Conservation (phyloP, 1,284 basidiomycete genomes). For the Xerocomus nothofagi region DNA sequence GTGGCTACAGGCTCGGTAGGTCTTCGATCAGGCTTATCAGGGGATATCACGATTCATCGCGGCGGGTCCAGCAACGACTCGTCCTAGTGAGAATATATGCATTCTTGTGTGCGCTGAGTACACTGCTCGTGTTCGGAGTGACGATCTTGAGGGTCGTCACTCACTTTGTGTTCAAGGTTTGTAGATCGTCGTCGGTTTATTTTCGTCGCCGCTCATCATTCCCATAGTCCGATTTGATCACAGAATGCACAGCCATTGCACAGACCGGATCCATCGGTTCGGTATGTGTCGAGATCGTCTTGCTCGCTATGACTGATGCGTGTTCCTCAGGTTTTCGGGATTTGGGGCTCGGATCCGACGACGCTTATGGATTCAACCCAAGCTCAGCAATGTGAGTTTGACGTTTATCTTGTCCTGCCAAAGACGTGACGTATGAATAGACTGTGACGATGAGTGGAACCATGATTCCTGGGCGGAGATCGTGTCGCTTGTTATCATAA, state of each 20-base stretch:
- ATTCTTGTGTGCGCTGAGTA: conserved; percentile 50
- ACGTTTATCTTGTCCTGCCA: not conserved
- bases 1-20: conserved; percentile 55
- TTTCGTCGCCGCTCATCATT: conserved; percentile 16
- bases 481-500: conserved; percentile 16
- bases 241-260: conserved; percentile 24
- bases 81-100: conserved; percentile 56
- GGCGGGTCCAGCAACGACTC: conserved; percentile 54
- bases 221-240: conserved; percentile 33
- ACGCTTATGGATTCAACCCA: conserved; percentile 2
- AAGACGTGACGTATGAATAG: conserved; percentile 13
- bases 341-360: conserved; percentile 26
- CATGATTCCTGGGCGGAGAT: conserved; percentile 35
- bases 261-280: conserved; percentile 18
- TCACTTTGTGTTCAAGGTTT: conserved; percentile 71
- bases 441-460: conserved; percentile 40
- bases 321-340: conserved; percentile 27
- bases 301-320: conserved; percentile 9
- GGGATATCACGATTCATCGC: not conserved
- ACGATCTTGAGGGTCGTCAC: conserved; percentile 58
- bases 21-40: conserved; percentile 7
- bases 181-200: not conserved
- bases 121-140: conserved; percentile 52
- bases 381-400: conserved; percentile 26
- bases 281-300: conserved; percentile 13